phyloP scores from a whole-genome alignment of 2,329 filamentous ascomycete genomes.

The Thelonectria blattea region DNA sequence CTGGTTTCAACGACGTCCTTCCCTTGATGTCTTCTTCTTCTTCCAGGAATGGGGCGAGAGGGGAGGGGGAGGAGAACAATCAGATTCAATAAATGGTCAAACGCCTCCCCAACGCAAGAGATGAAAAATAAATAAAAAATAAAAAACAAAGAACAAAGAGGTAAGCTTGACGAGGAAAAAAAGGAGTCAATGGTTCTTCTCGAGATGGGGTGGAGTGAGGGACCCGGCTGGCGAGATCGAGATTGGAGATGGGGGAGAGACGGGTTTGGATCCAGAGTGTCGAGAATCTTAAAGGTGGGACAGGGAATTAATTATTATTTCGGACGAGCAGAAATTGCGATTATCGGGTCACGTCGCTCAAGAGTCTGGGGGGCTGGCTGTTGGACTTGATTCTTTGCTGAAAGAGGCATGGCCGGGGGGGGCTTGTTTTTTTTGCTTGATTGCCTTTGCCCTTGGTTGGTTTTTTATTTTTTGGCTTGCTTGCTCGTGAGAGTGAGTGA shows the following conservation, averaged over 20 bases:
- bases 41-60: too few relatives aligned
- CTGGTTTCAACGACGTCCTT: neutral
- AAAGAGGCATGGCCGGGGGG: neutral
- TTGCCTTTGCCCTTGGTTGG: too few relatives aligned
- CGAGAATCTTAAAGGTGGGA: neutral
- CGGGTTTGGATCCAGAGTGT: neutral
- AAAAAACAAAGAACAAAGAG: neutral
- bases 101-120: neutral
- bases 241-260: neutral
- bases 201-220: neutral
- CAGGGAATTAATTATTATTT: slow-evolving; percentile 6
- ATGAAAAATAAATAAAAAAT: neutral
- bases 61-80: neutral
- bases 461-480: too few relatives aligned
- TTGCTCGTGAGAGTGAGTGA: too few relatives aligned
- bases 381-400: neutral
- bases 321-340: slow-evolving; percentile 11
- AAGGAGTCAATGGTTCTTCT: neutral
- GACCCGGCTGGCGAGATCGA: neutral
- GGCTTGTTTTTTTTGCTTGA: too few relatives aligned
- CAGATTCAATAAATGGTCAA: neutral
- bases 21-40: too few relatives aligned
- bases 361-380: neutral
- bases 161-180: neutral
- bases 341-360: slow-evolving; percentile 12